Percentiles rank a stretch among this genome's conserved stretches.
These are phyloP conservation scores for Rhipidocladum racemiflorum DNA, from an alignment of 176 grass and related monocot genomes.

Conservation along the genomic window DNA sequence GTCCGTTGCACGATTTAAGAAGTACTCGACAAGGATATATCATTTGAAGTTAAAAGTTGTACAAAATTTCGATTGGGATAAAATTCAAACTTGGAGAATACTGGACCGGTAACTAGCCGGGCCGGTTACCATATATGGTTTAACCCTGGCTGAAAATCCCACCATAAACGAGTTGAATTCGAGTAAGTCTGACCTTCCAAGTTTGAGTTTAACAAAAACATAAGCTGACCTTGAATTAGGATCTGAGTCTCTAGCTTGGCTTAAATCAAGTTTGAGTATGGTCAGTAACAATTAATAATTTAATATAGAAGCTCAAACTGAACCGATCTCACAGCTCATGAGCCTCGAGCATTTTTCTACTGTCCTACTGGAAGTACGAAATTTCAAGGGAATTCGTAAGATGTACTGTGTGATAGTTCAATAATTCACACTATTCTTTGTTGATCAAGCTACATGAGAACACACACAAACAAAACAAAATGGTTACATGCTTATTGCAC, in stretches of 20 bases:
- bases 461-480: not conserved
- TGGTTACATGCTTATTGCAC: slow-evolving; percentile 36
- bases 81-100: not conserved
- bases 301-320: too few species aligned
- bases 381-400: not conserved
- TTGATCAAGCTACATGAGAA: not conserved
- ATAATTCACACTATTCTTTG: not conserved
- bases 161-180: too few species aligned
- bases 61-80: not conserved
- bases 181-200: too few species aligned
- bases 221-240: too few species aligned
- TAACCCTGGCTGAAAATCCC: too few species aligned
- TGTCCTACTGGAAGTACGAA: not conserved
- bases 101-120: not conserved
- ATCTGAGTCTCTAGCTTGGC: too few species aligned
- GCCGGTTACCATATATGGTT: not conserved
- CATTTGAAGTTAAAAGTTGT: not conserved
- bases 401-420: not conserved
- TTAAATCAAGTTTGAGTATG: too few species aligned
- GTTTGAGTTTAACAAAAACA: too few species aligned
- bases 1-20: not conserved
- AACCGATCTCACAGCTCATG: too few species aligned
- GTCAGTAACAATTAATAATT: too few species aligned
- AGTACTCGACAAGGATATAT: not conserved
- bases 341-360: too few species aligned